phyloP scores from a whole-genome alignment of 805 yeast species.

The Wickerhamiella azyma region DNA sequence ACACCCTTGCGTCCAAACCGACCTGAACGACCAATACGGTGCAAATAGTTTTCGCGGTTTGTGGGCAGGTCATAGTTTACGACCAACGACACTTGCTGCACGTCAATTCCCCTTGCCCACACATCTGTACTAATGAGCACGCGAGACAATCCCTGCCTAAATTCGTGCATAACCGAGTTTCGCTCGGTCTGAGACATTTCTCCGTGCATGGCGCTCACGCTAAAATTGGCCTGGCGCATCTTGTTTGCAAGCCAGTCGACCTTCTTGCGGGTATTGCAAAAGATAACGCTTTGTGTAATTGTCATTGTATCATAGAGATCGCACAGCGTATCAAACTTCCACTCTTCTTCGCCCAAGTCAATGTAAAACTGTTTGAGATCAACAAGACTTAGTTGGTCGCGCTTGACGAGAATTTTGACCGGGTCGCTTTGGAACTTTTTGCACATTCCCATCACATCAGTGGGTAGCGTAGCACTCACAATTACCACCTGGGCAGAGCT shows the following conservation, averaged over 20 bases:
- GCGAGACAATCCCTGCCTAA: slow-evolving; percentile 85
- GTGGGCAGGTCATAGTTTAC: slow-evolving; percentile 89
- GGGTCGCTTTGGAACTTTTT: slow-evolving; percentile 88
- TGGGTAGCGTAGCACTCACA: slow-evolving; percentile 87
- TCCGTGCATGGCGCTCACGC: slow-evolving; percentile 93
- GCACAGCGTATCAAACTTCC: slow-evolving; percentile 88
- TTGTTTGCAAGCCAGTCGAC: slow-evolving; percentile 81
- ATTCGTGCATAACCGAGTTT: slow-evolving; percentile 89
- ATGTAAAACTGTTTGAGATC: slow-evolving; percentile 89
- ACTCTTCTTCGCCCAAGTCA: slow-evolving; percentile 82
- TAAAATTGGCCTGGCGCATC: slow-evolving; percentile 68
- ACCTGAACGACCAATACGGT: slow-evolving; percentile 96
- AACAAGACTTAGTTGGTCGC: slow-evolving; percentile 85
- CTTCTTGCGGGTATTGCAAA: slow-evolving; percentile 92
- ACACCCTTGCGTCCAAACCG: slow-evolving; percentile 95
- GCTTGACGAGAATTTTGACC: slow-evolving; percentile 82
- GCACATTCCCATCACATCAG: slow-evolving; percentile 83
- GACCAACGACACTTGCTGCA: slow-evolving; percentile 92
- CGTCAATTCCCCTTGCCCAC: slow-evolving; percentile 97
- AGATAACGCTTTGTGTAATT: slow-evolving; percentile 93
- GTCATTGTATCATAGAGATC: slow-evolving; percentile 91
- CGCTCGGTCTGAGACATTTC: slow-evolving; percentile 93
- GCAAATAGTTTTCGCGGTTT: slow-evolving; percentile 90
- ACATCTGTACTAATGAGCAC: slow-evolving; percentile 92
- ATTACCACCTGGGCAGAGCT: slow-evolving; percentile 82